phyloP scores from a whole-genome alignment of 192 early-diverging fungal species.

The Coemansia sp. region DNA sequence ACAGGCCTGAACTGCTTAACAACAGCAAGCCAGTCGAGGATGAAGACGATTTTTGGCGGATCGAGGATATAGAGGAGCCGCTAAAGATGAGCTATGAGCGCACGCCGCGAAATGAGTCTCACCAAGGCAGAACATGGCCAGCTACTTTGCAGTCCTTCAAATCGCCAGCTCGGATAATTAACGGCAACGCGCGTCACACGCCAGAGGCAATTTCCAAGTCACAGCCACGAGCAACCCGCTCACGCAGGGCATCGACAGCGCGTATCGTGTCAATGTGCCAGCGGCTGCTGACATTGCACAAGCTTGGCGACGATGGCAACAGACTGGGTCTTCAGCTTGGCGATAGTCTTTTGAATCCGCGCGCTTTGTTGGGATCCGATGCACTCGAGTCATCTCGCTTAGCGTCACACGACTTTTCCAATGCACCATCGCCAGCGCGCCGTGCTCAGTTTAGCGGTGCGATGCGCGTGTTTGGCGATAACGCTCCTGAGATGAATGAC shows the following conservation, averaged over 20 bases:
- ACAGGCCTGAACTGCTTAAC: background rate
- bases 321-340: conserved; percentile 1
- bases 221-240: conserved; percentile 25
- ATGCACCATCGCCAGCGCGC: conserved; percentile 29
- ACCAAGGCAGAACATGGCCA: background rate
- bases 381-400: background rate
- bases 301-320: conserved; percentile 16
- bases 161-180: background rate
- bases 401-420: conserved; percentile 5
- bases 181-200: background rate
- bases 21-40: background rate
- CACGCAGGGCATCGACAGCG: conserved; percentile 24
- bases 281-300: conserved; percentile 38
- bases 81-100: background rate
- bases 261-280: conserved; percentile 44
- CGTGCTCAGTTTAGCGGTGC: conserved; percentile 47
- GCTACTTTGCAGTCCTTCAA: background rate
- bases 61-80: conserved; percentile 2
- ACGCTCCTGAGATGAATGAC: conserved; percentile 35
- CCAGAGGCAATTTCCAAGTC: background rate
- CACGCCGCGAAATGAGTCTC: background rate
- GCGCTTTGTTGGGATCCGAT: conserved; percentile 1
- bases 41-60: conserved; percentile 7
- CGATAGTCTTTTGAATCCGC: conserved; percentile 7
- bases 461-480: conserved; percentile 51